Evolutionary conservation across 2,329 filamentous ascomycete genomes (phyloP).

Genomic region (Colletotrichum sp.): DNA sequence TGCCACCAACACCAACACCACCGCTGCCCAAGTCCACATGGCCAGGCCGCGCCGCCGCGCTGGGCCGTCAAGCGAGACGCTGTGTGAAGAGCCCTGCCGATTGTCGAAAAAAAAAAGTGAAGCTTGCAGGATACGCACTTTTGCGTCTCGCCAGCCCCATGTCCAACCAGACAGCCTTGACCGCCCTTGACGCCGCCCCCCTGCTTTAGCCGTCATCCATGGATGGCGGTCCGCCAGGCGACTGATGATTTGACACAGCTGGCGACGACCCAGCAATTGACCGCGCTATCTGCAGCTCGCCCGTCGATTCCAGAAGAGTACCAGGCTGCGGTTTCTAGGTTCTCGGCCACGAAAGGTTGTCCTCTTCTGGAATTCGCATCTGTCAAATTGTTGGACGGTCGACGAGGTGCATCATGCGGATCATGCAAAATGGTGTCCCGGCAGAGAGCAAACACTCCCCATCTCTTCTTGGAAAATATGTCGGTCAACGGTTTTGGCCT

Average conservation of each 20-base stretch:
- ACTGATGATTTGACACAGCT: background rate
- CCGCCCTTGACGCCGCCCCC: background rate
- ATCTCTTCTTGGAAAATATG: slow-evolving; percentile 6
- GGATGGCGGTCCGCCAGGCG: background rate
- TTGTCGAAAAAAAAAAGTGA: slow-evolving; percentile 7
- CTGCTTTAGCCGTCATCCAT: background rate
- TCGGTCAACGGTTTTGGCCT: slow-evolving; percentile 14
- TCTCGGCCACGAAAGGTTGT: background rate
- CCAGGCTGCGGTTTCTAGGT: background rate
- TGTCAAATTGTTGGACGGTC: background rate
- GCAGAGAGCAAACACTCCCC: slow-evolving; percentile 6
- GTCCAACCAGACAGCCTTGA: background rate
- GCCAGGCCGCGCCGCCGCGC: background rate
- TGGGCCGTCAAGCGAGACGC: background rate
- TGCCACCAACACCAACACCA: background rate
- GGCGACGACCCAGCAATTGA: background rate
- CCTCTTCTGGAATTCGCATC: background rate
- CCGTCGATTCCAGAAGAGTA: background rate
- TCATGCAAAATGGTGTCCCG: background rate
- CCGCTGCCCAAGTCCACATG: slow-evolving; percentile 6
- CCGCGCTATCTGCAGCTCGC: background rate
- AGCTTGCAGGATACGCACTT: slow-evolving; percentile 1
- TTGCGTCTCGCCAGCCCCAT: background rate
- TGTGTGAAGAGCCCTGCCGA: slow-evolving; percentile 1
- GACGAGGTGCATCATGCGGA: slow-evolving; percentile 1